Evolutionary conservation across 78 protist genomes (phyloP).

Genomic region (Dictyostelium capitatum): DNA sequence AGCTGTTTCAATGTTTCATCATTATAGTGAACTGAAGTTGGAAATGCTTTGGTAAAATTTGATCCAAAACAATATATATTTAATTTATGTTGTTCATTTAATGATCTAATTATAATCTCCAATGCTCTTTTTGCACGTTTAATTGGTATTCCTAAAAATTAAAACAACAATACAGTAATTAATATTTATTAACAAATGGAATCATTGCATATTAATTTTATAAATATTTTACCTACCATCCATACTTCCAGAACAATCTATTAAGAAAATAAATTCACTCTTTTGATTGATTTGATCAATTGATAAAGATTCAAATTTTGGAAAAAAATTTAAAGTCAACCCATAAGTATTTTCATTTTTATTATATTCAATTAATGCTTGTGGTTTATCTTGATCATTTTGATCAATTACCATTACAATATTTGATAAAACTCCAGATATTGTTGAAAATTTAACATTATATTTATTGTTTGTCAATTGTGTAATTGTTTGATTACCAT

Average conservation of each 20-base stretch:
- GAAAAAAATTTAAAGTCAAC: neutral
- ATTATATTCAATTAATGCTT: neutral
- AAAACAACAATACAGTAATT: neutral
- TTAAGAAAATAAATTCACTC: slow-evolving; percentile 45
- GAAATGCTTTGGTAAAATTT: neutral
- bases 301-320: neutral
- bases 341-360: neutral
- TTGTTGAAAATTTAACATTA: neutral
- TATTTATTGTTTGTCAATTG: neutral
- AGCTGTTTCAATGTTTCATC: slow-evolving; percentile 4
- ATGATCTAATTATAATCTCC: slow-evolving; percentile 45
- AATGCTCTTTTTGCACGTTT: neutral
- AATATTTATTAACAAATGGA: neutral
- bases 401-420: neutral
- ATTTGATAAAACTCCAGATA: neutral
- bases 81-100: slow-evolving; percentile 13
- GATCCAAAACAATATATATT: slow-evolving; percentile 58
- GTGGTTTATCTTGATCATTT: neutral
- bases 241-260: slow-evolving; percentile 79
- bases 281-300: slow-evolving; percentile 14
- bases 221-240: neutral
- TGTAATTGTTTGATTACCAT: neutral
- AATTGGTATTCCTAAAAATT: neutral
- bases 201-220: neutral
- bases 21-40: neutral